Evolutionary conservation across 495 filamentous ascomycete genomes (phyloP).

Genomic region (Daldinia childiae): DNA sequence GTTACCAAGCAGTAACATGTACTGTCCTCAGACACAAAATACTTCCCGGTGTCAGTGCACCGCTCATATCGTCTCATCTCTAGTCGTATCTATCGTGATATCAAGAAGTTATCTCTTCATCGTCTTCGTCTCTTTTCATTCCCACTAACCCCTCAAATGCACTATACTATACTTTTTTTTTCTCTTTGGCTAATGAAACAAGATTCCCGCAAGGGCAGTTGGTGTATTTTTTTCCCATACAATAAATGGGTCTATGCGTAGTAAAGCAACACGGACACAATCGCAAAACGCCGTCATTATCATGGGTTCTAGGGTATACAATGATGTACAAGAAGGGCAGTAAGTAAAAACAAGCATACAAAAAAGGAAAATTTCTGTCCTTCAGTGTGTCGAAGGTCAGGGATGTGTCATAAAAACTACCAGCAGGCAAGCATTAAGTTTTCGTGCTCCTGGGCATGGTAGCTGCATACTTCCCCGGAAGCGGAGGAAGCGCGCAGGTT

Average conservation of each 20-base stretch:
- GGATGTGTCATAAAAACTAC: neutral
- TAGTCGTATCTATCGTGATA: conserved; percentile 21
- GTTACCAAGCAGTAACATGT: conserved; percentile 12
- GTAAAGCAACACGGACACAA: neutral
- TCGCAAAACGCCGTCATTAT: conserved; percentile 30
- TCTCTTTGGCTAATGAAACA: conserved; percentile 10
- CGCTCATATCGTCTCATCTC: conserved; percentile 21
- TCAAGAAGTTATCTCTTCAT: conserved; percentile 15
- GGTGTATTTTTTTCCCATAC: conserved; percentile 13
- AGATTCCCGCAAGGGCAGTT: conserved; percentile 23
- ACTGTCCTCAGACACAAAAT: conserved; percentile 3
- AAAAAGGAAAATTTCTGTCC: neutral
- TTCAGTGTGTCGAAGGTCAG: conserved; percentile 9
- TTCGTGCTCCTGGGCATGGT: conserved; percentile 17
- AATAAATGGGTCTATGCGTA: conserved; percentile 7
- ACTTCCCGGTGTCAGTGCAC: neutral
- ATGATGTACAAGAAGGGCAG: conserved; percentile 33
- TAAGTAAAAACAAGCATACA: conserved; percentile 2
- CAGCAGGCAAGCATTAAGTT: conserved; percentile 1
- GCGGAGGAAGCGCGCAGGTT: conserved; percentile 68
- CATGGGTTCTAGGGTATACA: conserved; percentile 28
- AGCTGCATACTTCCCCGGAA: conserved; percentile 53
- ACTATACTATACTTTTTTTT: neutral
- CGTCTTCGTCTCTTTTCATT: conserved; percentile 12
- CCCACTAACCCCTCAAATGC: neutral